Percentiles rank a stretch among this genome's conserved stretches.
phyloP scores from a whole-genome alignment of 75 land plant genomes.

The Chamaecyparis obtusa region DNA sequence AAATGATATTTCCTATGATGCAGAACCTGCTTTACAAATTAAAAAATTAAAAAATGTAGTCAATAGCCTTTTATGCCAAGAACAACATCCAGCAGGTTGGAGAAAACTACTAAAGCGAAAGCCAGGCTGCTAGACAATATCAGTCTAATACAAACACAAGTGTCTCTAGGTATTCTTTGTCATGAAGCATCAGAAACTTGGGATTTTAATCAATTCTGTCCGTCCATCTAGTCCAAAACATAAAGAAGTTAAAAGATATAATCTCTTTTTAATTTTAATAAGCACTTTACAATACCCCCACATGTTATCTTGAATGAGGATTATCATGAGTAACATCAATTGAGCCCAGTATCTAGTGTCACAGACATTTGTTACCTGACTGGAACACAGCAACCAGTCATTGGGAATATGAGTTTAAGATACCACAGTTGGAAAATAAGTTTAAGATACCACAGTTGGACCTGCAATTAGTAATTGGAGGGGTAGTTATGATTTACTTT shows the following conservation, averaged over 20 bases:
- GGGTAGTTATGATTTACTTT: background rate
- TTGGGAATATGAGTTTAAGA: background rate
- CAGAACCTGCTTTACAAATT: background rate
- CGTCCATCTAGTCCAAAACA: background rate
- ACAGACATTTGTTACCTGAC: background rate
- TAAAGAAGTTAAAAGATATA: background rate
- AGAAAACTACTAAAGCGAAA: background rate
- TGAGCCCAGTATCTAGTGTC: background rate
- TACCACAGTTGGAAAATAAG: too few relatives aligned
- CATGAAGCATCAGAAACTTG: background rate
- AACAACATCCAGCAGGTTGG: background rate
- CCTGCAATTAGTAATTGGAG: background rate
- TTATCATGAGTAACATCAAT: background rate
- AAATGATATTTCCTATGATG: background rate
- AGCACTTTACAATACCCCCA: background rate
- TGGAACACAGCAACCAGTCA: background rate
- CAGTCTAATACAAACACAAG: background rate
- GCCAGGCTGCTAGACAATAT: background rate
- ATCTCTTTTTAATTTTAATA: background rate
- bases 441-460: background rate
- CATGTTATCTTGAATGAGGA: background rate
- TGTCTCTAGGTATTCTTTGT: background rate
- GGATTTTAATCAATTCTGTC: background rate
- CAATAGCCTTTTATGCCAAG: background rate
- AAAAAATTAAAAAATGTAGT: background rate